A percentile compares a stretch with the other conserved stretches of the same genome.
Conservation (phyloP, 495 filamentous ascomycete species). For the Articulospora tetracladia region DNA sequence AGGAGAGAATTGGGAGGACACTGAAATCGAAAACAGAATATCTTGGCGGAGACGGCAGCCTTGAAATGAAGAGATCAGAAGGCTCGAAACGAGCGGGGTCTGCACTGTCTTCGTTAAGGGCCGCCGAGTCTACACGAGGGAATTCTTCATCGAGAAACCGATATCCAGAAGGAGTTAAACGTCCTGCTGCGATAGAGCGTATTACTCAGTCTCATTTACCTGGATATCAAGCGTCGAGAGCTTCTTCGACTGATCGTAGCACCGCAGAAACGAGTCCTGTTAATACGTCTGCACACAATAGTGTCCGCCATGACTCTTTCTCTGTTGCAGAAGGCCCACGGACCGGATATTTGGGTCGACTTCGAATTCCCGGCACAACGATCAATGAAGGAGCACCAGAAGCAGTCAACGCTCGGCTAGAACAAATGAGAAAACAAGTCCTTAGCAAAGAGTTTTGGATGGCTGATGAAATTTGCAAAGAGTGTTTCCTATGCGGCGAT, state of each 20-base stretch:
- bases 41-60: slow-evolving; percentile 14
- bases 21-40: background rate
- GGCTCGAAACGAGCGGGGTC: slow-evolving; percentile 15
- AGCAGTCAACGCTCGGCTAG: slow-evolving; percentile 55
- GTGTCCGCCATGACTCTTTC: slow-evolving; percentile 47
- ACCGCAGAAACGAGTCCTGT: slow-evolving; percentile 47
- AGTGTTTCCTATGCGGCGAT: slow-evolving; percentile 89
- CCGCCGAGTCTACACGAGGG: slow-evolving; percentile 8
- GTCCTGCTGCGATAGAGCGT: slow-evolving; percentile 45
- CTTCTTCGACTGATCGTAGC: slow-evolving; percentile 58
- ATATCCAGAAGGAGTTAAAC: slow-evolving; percentile 14
- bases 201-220: slow-evolving; percentile 50
- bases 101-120: slow-evolving; percentile 20
- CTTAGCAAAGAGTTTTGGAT: slow-evolving; percentile 98
- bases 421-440: slow-evolving; percentile 75
- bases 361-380: slow-evolving; percentile 50
- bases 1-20: background rate
- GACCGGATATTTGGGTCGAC: slow-evolving; percentile 22
- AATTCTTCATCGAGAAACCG: background rate
- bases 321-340: slow-evolving; percentile 31
- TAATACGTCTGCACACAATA: slow-evolving; percentile 51
- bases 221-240: slow-evolving; percentile 47
- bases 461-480: slow-evolving; percentile 96
- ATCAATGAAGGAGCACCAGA: slow-evolving; percentile 53
- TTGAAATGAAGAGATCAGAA: slow-evolving; percentile 5